phyloP scores from a whole-genome alignment of 2,329 filamentous ascomycete species.

The Nothopassalora personata region DNA sequence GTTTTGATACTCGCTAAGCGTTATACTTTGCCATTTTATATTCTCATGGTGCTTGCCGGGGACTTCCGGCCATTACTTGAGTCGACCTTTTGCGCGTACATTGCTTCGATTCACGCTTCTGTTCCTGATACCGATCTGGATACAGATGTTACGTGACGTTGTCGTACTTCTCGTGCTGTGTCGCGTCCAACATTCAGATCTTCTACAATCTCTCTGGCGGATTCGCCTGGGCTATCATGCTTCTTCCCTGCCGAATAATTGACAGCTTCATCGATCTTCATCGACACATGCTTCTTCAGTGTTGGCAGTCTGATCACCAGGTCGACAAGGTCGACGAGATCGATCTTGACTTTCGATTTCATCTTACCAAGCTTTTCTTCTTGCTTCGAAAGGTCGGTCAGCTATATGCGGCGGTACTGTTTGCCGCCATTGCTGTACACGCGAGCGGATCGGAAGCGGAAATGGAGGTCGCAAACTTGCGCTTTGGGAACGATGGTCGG shows the following conservation, averaged over 20 bases:
- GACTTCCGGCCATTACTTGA: no score
- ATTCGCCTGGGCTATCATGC: not conserved
- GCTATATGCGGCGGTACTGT: not conserved
- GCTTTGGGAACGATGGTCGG: no score
- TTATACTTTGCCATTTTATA: no score
- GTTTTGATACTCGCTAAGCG: no score
- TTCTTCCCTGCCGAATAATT: not conserved
- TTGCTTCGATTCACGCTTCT: no score
- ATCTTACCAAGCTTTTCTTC: not conserved
- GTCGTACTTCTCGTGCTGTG: not conserved
- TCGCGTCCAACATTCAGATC: not conserved
- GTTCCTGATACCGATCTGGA: no score
- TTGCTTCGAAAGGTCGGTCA: not conserved
- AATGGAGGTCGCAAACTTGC: not conserved
- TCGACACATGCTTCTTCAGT: not conserved
- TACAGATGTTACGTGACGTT: not conserved
- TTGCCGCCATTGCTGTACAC: no score
- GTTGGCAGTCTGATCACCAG: not conserved
- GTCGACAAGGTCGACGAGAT: not conserved
- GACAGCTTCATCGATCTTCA: not conserved
- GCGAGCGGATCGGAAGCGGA: not conserved
- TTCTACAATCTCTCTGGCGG: not conserved
- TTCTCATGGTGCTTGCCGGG: no score
- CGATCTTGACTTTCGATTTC: not conserved
- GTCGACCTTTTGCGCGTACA: no score